phyloP scores from a whole-genome alignment of 108 stramenopile species.

The Cyclotella atomus region DNA sequence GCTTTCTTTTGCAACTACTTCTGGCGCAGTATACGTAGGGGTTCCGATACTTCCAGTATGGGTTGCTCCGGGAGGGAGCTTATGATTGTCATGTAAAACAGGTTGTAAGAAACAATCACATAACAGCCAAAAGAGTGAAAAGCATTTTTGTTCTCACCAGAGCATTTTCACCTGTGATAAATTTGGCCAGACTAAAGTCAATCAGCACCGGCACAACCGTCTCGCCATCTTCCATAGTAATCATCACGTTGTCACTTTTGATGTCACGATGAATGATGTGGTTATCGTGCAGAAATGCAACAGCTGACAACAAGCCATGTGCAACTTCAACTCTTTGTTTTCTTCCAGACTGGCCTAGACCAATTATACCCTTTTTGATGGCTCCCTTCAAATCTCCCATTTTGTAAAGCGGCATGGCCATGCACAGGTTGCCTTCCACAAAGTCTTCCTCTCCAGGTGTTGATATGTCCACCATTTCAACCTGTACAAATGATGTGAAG shows the following conservation, averaged over 20 bases:
- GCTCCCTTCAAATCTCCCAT: constrained; percentile 60
- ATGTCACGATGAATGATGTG: constrained; percentile 98
- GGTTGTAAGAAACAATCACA: neutral
- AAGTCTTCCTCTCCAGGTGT: constrained; percentile 53
- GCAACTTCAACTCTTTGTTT: constrained; percentile 65
- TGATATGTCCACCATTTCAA: constrained; percentile 76
- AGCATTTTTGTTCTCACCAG: neutral
- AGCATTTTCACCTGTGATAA: constrained; percentile 52
- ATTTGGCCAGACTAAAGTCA: constrained; percentile 84
- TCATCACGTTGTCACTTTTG: constrained; percentile 95
- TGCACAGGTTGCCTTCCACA: constrained; percentile 65
- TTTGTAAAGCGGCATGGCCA: constrained; percentile 77
- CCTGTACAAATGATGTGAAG: neutral
- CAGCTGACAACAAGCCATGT: constrained; percentile 74
- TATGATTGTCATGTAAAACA: neutral
- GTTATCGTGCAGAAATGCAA: constrained; percentile 94
- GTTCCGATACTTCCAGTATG: constrained; percentile 81
- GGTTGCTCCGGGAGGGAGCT: constrained; percentile 55
- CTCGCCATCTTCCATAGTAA: constrained; percentile 45
- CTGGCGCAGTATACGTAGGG: constrained; percentile 75
- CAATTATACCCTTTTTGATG: constrained; percentile 37
- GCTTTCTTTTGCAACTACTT: constrained; percentile 62
- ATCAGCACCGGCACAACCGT: constrained; percentile 69
- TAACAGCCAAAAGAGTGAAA: no score
- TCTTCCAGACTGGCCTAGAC: constrained; percentile 36